Evolutionary conservation across 2,329 filamentous ascomycete genomes (phyloP), one percentile per base, ranked within the genome.

Genomic region (Teratosphaeria epicoccoides): DNA sequence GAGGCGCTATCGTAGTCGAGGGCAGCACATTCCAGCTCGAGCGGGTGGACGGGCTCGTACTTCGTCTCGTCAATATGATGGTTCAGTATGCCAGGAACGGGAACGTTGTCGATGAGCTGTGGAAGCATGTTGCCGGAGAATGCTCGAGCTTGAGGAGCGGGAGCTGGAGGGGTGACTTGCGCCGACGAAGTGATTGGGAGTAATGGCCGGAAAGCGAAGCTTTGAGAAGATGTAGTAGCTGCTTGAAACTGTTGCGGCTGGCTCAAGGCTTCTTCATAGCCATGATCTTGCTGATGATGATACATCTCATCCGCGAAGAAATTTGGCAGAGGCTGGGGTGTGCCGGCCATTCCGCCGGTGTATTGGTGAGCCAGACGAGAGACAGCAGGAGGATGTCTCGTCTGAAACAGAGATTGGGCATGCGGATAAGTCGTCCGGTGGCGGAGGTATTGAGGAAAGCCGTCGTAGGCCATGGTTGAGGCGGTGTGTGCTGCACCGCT

Each of bases 261-360:
- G 23, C 22, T 28, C n/a, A 24, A 14, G n/a, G 44, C 20, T 46
- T 46, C 23, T 46, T 46, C 44, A 17, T 46, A 46, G 33, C 33
- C 33, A 40, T 20, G 33, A 40, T 40, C 33, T 20, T 40, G 33
- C 33, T 40, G 33, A 40, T 40, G 14, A 17, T 46, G 44, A 14
- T 28, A 46, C 44, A 46, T 46, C 44, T 46, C 44, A 24, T 46
- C 44, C 9, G 44, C 44, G 20, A 46, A 46, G 44, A 46, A 46
- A 22, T 24, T 24, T 46, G 44, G 44, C 4, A 40, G 33, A 28
- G 44, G 44, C 44, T 24, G 23, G n/a, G 25, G 44, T 46, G 44
- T 46, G 44, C n/a, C 25, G 11, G 44, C 44, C 44, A 46, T 46
- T 24, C 20, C 14, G 44, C 44, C 25, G 12, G 12, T 7, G 23